These are phyloP conservation scores for Proliferodiscus dingleyae DNA, from an alignment of 2,329 filamentous ascomycete genomes.

Conservation along the genomic window DNA sequence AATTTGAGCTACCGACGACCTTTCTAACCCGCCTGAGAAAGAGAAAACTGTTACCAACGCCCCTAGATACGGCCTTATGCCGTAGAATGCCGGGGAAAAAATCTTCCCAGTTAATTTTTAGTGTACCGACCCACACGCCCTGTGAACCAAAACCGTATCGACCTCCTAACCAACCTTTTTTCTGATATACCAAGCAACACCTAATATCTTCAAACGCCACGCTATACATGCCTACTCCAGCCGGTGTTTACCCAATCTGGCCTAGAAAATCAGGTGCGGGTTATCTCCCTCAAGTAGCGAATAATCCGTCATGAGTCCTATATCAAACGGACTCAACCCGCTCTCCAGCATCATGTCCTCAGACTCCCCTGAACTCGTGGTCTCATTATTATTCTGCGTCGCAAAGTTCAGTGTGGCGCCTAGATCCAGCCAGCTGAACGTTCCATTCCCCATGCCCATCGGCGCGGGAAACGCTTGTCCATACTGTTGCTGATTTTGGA, in stretches of 20 bases:
- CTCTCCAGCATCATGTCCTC: constrained; percentile 14
- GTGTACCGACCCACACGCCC: no score
- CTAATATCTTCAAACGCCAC: neutral
- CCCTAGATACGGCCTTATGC: no score
- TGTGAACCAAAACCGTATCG: no score
- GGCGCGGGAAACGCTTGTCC: constrained; percentile 3
- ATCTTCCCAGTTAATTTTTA: no score
- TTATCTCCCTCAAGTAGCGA: constrained; percentile 24
- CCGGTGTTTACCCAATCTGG: neutral
- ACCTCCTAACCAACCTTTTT: no score
- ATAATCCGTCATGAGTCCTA: constrained; percentile 24
- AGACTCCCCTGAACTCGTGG: constrained; percentile 16
- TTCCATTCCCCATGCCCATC: constrained; percentile 5
- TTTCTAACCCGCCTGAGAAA: no score
- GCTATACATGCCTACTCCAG: neutral
- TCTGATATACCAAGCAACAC: neutral
- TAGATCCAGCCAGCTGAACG: constrained; percentile 30
- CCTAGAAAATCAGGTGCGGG: constrained; percentile 25
- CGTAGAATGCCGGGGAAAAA: no score
- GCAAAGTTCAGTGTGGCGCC: constrained; percentile 30
- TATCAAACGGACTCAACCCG: constrained; percentile 17
- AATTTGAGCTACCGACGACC: no score
- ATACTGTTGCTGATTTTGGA: constrained; percentile 1
- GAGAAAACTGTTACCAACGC: no score
- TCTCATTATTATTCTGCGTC: constrained; percentile 23